Evolutionary conservation across 768 basidiomycete species (phyloP), one percentile per base, ranked within the genome.

Genomic region (Agaricus sinodeliciosus): DNA sequence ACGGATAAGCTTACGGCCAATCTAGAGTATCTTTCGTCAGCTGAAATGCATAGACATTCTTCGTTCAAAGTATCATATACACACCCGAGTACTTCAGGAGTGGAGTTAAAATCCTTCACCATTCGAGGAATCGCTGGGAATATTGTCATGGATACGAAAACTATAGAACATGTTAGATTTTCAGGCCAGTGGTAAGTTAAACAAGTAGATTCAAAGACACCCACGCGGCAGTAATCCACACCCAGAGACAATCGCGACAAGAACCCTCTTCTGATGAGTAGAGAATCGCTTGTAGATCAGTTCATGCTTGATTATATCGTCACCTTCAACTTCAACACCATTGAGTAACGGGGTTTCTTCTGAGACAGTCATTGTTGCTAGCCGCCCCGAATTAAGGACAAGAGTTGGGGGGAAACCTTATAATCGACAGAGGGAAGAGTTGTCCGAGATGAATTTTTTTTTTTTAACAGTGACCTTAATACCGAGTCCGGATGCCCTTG

Each of bases 61-160:
- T n/a, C n/a, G n/a, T n/a, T n/a, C n/a, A n/a, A n/a, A n/a, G n/a
- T n/a, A n/a, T n/a, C n/a, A n/a, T 62, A 1, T 76, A n/a, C 66
- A 11, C 49, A 81, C 81, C 81, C 85, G 46, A 90, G 74, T 7
- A 84, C 63, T 15, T 77, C 58, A 0, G 75, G 75, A 0, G 86
- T 78, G 0, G 84, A 72, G n/a, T 76, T 41, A 9, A 91, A 65
- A 53, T 92, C 87, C 26, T 63, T 66, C 8, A 87, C 80, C 45
- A 93, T 81, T 49, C 84, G 75, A 0, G 87, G 86, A 45, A 91
- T 85, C 0, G 81, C 80, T 0, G 88, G 88, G 2, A 87, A 74
- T 63, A 90, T 89, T 1, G 79, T 79, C 0, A 79, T 82, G 6
- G 79, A 69, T 0, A 86, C 80, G 54, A 91, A 81, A 27, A 85